Base-by-base conservation (phyloP, 1,284 basidiomycete species). In the Peniophora sp. region DNA sequence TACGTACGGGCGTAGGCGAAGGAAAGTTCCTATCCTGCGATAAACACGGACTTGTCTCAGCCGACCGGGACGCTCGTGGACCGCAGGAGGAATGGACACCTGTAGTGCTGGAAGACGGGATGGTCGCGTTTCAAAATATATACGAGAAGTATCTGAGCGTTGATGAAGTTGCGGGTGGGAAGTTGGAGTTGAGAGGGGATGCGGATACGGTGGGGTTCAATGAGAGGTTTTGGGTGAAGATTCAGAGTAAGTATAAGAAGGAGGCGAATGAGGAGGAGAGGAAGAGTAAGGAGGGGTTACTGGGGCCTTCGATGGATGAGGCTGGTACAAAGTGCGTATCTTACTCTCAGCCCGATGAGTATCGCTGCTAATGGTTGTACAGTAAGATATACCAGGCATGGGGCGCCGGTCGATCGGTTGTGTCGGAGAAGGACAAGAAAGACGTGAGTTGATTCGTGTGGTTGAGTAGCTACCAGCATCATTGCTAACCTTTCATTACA, bases 31-130 rank as follows among this genome's bases (percentile, higher is more conserved):
- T 94, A 46, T 91, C 88, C 16, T 88, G 85, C 65, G 89, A 93
- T 68, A 77, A 83, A 53, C 82, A 90, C 59, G 91, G 91, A 2
- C 67, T 90, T 16, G 85, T 93, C 10, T 81, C 83, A 55, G 85
- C 89, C 36, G 85, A 92, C 61, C 73, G 86, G 50, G 91, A 91
- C 62, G 89, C 89, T 8, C 77, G 90, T 39, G 90, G 91, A 1
- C 83, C 87, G 5, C 89, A 92, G 64, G 90, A 94, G 64, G 89
- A 92, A 64, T 93, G 89, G 88, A 85, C 84, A 2, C 85, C 87
- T 2, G 74, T 89, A 23, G 72, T 89, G 53, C 66, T 89, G 20
- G 78, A 84, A 3, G 84, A 85, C 58, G 86, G 86, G 45, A 87
- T 89, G 85, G 81, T 85, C 44, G 85, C 86, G 2, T 89, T 92